Conservation (phyloP, 2,329 filamentous ascomycete species). For the Amauroascus verrucosus region DNA sequence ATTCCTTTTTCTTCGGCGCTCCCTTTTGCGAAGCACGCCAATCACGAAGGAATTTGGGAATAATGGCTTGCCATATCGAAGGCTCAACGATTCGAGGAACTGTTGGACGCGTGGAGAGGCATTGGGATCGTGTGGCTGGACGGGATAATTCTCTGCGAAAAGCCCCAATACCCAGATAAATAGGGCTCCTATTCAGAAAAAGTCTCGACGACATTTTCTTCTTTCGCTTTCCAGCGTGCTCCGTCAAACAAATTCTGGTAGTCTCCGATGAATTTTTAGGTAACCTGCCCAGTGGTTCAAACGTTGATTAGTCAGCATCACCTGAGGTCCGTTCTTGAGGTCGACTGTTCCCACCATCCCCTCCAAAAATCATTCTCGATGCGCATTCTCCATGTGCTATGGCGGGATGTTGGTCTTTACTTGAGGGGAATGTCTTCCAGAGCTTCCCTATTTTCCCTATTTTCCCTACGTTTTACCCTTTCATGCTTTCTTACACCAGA, state of each 20-base stretch:
- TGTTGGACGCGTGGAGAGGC: conserved; percentile 20
- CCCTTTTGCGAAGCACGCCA: conserved; percentile 26
- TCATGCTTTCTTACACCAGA: too few species aligned
- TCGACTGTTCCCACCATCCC: too few species aligned
- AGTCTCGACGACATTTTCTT: background rate
- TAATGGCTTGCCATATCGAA: conserved; percentile 58
- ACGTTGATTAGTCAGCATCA: too few species aligned
- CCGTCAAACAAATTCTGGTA: background rate
- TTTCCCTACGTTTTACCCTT: background rate
- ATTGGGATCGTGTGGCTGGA: conserved; percentile 13
- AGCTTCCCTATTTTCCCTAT: too few species aligned
- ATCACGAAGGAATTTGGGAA: conserved; percentile 48
- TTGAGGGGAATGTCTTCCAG: too few species aligned
- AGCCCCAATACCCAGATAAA: background rate
- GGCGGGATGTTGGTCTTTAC: too few species aligned
- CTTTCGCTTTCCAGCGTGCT: background rate
- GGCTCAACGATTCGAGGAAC: conserved; percentile 45
- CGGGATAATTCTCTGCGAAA: background rate
- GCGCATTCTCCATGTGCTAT: too few species aligned
- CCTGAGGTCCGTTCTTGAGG: too few species aligned
- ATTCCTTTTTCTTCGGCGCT: conserved; percentile 47
- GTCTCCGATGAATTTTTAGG: too few species aligned
- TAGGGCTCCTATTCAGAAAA: background rate
- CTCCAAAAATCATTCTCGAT: too few species aligned
- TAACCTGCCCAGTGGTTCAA: too few species aligned